A percentile compares a stretch with the other conserved stretches of the same genome.
Conservation (phyloP, 305 asterid species). For the Solanum aculeatissimum region DNA sequence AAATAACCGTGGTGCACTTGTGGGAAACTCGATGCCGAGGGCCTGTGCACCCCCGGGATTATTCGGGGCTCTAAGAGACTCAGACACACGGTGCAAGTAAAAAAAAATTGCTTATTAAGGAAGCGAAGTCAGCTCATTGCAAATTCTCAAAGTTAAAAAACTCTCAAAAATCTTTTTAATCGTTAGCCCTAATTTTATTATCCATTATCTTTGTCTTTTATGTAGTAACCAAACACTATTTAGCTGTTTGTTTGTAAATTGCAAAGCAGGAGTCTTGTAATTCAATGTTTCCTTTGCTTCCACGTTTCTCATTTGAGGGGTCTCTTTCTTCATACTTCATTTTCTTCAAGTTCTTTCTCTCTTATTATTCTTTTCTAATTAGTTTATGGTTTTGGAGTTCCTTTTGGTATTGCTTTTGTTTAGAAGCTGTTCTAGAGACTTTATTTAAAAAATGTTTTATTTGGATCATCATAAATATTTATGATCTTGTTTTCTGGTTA, state of each 20-base stretch:
- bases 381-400: not conserved
- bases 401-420: not conserved
- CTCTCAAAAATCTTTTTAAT: not conserved
- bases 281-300: not conserved
- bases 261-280: not conserved
- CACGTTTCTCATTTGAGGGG: not conserved
- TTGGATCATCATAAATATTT: not conserved
- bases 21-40: too few relatives aligned
- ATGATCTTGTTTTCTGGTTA: not conserved
- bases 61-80: too few relatives aligned
- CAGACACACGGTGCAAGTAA: too few relatives aligned
- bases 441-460: not conserved
- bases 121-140: not conserved
- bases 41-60: too few relatives aligned
- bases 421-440: not conserved
- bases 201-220: not conserved
- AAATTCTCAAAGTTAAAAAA: not conserved
- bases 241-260: not conserved
- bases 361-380: not conserved
- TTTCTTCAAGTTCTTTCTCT: not conserved
- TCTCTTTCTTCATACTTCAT: not conserved
- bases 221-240: not conserved
- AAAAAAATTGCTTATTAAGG: not conserved
- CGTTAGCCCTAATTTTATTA: not conserved
- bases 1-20: too few relatives aligned